Percentiles rank a stretch among this genome's conserved stretches.
Conservation (phyloP, 768 basidiomycete genomes). For the Leccinum rimulosum region DNA sequence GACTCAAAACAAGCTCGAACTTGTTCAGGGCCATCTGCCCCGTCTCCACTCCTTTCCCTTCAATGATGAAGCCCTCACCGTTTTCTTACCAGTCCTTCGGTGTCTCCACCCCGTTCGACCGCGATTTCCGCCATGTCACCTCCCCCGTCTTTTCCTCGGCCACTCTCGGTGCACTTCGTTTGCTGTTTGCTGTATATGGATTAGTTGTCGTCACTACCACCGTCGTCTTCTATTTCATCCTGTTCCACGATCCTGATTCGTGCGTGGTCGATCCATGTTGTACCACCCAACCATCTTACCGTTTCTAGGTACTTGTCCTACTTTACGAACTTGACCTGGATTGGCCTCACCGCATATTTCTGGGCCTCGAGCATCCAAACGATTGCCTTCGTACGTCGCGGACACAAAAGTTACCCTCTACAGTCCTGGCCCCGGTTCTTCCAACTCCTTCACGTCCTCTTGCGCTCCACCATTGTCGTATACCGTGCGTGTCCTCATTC, state of each 20-base stretch:
- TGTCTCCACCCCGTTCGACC: conserved; percentile 42
- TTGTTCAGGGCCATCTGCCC: not conserved
- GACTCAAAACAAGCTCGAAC: conserved; percentile 7
- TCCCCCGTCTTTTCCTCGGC: conserved; percentile 42
- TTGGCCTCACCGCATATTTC: conserved; percentile 62
- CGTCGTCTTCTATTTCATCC: conserved; percentile 31
- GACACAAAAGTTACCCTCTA: conserved; percentile 46
- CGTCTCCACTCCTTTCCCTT: not conserved
- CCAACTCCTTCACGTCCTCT: conserved; percentile 55
- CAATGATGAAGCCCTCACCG: conserved; percentile 6
- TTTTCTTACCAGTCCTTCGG: conserved; percentile 29
- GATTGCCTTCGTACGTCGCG: conserved; percentile 36
- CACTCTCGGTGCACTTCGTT: conserved; percentile 44
- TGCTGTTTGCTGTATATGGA: conserved; percentile 50
- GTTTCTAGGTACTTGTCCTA: conserved; percentile 54
- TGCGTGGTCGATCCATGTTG: conserved; percentile 24
- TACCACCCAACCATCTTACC: not conserved
- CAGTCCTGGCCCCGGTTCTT: conserved; percentile 56
- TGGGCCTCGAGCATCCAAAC: conserved; percentile 58
- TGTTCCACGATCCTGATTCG: conserved; percentile 30
- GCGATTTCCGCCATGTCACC: conserved; percentile 37
- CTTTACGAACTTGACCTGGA: conserved; percentile 63
- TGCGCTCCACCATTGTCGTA: conserved; percentile 49
- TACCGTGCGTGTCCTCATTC: conserved; percentile 47
- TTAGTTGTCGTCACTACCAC: conserved; percentile 38